These are phyloP conservation scores for Geotrichum phurueaensis DNA, from an alignment of 1,139 yeast genomes.

Conservation along the genomic window DNA sequence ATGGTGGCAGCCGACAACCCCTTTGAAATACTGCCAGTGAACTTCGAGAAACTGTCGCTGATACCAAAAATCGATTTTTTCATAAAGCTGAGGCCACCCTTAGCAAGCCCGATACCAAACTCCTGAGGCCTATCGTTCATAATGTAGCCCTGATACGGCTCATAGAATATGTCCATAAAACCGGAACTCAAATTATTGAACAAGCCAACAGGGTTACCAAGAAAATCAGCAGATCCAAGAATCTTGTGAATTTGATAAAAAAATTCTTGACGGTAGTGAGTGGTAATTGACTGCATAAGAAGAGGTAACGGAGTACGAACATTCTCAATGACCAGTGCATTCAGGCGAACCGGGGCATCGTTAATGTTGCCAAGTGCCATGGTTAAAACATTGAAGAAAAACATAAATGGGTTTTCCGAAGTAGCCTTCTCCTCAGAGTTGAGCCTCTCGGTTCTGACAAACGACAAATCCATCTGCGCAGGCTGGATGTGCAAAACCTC, in stretches of 20 bases:
- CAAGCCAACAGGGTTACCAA: conserved; percentile 95
- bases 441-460: conserved; percentile 81
- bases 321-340: conserved; percentile 83
- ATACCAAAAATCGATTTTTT: conserved; percentile 93
- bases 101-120: conserved; percentile 88
- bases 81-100: conserved; percentile 90
- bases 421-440: conserved; percentile 56
- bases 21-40: conserved; percentile 91
- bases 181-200: conserved; percentile 93
- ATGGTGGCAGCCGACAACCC: conserved; percentile 88
- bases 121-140: conserved; percentile 95
- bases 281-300: conserved; percentile 61
- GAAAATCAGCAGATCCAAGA: conserved; percentile 90
- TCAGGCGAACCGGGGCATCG: conserved; percentile 90
- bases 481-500: conserved; percentile 94
- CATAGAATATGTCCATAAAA: conserved; percentile 91
- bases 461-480: conserved; percentile 77
- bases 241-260: conserved; percentile 89
- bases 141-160: conserved; percentile 92
- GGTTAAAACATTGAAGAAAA: conserved; percentile 77
- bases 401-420: conserved; percentile 49
- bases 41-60: conserved; percentile 85
- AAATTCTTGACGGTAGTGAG: conserved; percentile 90
- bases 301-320: conserved; percentile 79
- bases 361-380: conserved; percentile 97